phyloP scores from a whole-genome alignment of 2,329 filamentous ascomycete genomes.

The Neoscytalidium dimidiatum region DNA sequence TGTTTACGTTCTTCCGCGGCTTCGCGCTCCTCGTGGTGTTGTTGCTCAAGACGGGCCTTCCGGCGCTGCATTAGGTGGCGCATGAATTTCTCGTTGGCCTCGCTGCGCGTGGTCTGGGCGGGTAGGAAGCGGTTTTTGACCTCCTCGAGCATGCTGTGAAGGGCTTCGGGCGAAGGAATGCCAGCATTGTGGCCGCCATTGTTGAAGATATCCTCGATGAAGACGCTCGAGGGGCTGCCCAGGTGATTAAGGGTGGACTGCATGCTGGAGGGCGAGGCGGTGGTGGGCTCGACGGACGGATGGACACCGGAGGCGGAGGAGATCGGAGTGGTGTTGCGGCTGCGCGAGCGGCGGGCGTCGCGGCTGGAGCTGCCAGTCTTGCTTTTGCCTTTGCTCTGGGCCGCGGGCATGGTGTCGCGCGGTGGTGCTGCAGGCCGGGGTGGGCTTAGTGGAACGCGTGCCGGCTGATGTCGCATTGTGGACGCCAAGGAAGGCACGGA shows the following conservation, averaged over 20 bases:
- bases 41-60: constrained; percentile 61
- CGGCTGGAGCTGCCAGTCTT: constrained; percentile 38
- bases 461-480: constrained; percentile 16
- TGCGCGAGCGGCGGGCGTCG: constrained; percentile 61
- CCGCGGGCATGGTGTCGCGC: constrained; percentile 33
- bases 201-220: constrained; percentile 71
- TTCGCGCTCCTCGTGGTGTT: constrained; percentile 52
- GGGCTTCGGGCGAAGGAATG: constrained; percentile 60
- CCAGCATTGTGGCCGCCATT: constrained; percentile 55
- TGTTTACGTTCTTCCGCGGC: constrained; percentile 52
- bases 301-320: constrained; percentile 50
- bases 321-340: constrained; percentile 77
- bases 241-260: constrained; percentile 59
- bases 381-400: constrained; percentile 55
- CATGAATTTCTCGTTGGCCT: constrained; percentile 73
- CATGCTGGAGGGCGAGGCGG: constrained; percentile 59
- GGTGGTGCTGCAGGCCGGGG: constrained; percentile 21
- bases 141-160: constrained; percentile 65
- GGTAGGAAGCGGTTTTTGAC: constrained; percentile 59
- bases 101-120: constrained; percentile 54
- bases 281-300: constrained; percentile 44
- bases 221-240: constrained; percentile 59
- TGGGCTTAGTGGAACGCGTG: constrained; percentile 19
- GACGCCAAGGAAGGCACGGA: constrained; percentile 14
- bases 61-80: constrained; percentile 66